Evolutionary conservation across 1,284 basidiomycete species (phyloP).

Genomic region (Lignosus rhinocerotis): DNA sequence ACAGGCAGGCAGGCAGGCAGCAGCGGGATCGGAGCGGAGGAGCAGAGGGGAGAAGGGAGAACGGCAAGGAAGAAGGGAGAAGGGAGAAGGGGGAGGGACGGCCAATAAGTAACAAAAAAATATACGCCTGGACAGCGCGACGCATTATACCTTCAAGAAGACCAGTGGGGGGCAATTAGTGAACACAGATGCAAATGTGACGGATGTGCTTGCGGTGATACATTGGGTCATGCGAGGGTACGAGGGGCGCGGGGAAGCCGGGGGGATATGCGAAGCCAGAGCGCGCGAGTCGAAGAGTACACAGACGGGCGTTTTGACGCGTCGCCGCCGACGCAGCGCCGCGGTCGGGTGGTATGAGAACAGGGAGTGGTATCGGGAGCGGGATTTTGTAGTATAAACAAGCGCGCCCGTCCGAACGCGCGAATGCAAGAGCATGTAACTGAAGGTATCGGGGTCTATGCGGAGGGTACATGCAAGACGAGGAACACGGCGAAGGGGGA

Average conservation of each 20-base stretch:
- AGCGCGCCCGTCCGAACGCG: conserved; percentile 23
- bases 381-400: conserved; percentile 30
- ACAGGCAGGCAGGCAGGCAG: neutral
- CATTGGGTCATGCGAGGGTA: conserved; percentile 12
- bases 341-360: conserved; percentile 21
- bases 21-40: neutral
- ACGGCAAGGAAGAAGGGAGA: neutral
- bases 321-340: conserved; percentile 22
- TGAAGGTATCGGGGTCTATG: conserved; percentile 21
- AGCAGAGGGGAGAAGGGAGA: conserved; percentile 3
- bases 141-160: conserved; percentile 28
- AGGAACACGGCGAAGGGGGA: neutral
- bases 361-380: conserved; percentile 22
- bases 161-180: conserved; percentile 16
- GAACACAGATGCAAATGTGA: conserved; percentile 23
- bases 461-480: neutral
- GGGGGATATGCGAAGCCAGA: conserved; percentile 12
- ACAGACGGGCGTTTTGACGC: conserved; percentile 26
- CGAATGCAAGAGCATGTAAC: conserved; percentile 1
- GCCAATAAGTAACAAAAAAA: conserved; percentile 34
- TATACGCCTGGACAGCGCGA: conserved; percentile 11
- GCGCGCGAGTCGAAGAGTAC: conserved; percentile 20
- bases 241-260: neutral
- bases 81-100: conserved; percentile 14
- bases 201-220: conserved; percentile 25